Conservation (phyloP, 2,329 filamentous ascomycete species). For the Pyrenophora tritici-repentis region DNA sequence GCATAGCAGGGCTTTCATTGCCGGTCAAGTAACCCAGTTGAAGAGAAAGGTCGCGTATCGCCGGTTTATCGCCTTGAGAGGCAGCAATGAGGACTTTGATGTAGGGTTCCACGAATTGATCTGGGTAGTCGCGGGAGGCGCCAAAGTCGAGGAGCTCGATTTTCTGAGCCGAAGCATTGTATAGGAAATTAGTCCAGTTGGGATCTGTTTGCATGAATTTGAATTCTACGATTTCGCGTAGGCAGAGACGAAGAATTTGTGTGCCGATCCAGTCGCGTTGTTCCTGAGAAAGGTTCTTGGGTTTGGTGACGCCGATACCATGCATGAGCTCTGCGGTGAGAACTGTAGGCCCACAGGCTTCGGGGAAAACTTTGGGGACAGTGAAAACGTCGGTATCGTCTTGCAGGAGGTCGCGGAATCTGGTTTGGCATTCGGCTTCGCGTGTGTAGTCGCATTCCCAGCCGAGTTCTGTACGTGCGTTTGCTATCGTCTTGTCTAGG, state of each 20-base stretch:
- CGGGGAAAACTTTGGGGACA: constrained; percentile 76
- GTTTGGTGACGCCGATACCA: constrained; percentile 82
- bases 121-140: constrained; percentile 83
- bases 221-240: constrained; percentile 93
- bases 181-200: constrained; percentile 99
- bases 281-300: constrained; percentile 73
- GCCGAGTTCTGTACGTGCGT: constrained; percentile 85
- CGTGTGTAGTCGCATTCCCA: constrained; percentile 98
- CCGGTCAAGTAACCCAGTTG: constrained; percentile 90
- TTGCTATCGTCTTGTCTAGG: constrained; percentile 95
- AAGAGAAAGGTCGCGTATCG: constrained; percentile 71
- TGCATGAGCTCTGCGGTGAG: constrained; percentile 92
- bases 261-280: constrained; percentile 97
- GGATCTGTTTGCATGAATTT: constrained; percentile 99
- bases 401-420: constrained; percentile 78
- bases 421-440: constrained; percentile 78
- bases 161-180: constrained; percentile 71
- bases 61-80: constrained; percentile 67
- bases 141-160: constrained; percentile 96
- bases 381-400: constrained; percentile 75
- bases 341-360: constrained; percentile 84
- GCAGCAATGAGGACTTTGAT: constrained; percentile 80
- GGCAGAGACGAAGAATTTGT: constrained; percentile 86
- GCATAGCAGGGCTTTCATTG: constrained; percentile 81
- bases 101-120: constrained; percentile 79